Evolutionary conservation across 495 filamentous ascomycete species (phyloP).

Genomic region (Neurospora sp.): DNA sequence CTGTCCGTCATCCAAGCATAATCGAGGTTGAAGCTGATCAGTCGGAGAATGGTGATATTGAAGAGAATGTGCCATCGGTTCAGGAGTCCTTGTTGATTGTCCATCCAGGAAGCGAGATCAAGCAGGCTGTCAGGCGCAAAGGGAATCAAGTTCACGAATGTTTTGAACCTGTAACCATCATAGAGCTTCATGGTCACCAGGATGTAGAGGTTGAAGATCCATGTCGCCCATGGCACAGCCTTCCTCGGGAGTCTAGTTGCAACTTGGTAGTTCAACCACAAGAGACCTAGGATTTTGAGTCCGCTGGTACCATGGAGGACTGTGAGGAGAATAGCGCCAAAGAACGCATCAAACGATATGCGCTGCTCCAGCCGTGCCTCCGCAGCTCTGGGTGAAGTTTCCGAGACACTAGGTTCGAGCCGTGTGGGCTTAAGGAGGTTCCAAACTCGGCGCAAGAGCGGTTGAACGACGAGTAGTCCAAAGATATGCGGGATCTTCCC

Average conservation of each 20-base stretch:
- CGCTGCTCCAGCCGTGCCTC: constrained; percentile 64
- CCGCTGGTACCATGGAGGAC: constrained; percentile 79
- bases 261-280: constrained; percentile 73
- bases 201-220: constrained; percentile 82
- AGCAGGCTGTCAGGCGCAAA: constrained; percentile 28
- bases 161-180: constrained; percentile 61
- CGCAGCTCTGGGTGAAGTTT: constrained; percentile 35
- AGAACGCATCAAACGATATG: constrained; percentile 73
- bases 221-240: constrained; percentile 67
- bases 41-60: constrained; percentile 86
- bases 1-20: constrained; percentile 84
- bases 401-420: constrained; percentile 3
- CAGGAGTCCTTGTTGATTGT: constrained; percentile 70
- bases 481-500: constrained; percentile 75
- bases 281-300: constrained; percentile 68
- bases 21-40: constrained; percentile 96
- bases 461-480: constrained; percentile 62
- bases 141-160: constrained; percentile 46
- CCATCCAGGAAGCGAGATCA: constrained; percentile 55
- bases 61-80: constrained; percentile 91
- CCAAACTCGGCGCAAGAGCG: constrained; percentile 63
- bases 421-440: constrained; percentile 34
- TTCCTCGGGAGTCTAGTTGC: constrained; percentile 55
- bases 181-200: constrained; percentile 86
- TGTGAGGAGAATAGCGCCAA: constrained; percentile 67